Evolutionary conservation across 345 rosid genomes (phyloP), one percentile per base, ranked within the genome.

Genomic region (Eucalyptus grandis): DNA sequence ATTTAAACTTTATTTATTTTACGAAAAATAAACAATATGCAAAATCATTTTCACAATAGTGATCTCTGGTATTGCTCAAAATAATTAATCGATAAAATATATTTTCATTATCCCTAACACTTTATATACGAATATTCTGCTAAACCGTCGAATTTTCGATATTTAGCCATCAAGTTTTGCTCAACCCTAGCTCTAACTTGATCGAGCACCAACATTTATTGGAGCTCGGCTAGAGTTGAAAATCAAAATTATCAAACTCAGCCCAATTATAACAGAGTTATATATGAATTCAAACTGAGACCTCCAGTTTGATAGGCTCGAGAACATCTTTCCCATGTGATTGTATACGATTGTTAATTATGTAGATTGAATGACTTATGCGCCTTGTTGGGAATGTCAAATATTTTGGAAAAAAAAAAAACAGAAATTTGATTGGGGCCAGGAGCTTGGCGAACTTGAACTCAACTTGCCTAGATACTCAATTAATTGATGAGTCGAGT

Each of bases 131-230:
- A 17, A 34, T 10, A 34, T 34, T 69, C 10, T 69, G 21, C 1
- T 16, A 0, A 2, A 67, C 11, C 2, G 0, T 49, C 16, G 6
- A 0, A 49, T 13, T 5, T 4, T 49, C 6, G 5, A 49, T 49
- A 14, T 49, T 49, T 10, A 10, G 1, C 14, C 2, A 2, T 24
- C 14, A 10, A 9, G 30, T 24, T 56, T 65, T 65, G 77, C 77
- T 65, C 3, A 2, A 17, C 24, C 16, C 3, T 0, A 31, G 4
- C 43, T 16, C 13, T 69, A 72, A 1, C 27, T 72, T 37, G 46
- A 19, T 72, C 46, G 2, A 37, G 27, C 22, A 72, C 24, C 46
- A 37, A 72, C 11, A 10, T 72, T 72, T 37, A 37, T 19, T 34
- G 1, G 8, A 72, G 4, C 46, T 37, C 5, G 0, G 6, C 4